Evolutionary conservation across 2,329 filamentous ascomycete species (phyloP), one percentile per base, ranked within the genome.

Genomic region (Phaeosphaeria sp.): DNA sequence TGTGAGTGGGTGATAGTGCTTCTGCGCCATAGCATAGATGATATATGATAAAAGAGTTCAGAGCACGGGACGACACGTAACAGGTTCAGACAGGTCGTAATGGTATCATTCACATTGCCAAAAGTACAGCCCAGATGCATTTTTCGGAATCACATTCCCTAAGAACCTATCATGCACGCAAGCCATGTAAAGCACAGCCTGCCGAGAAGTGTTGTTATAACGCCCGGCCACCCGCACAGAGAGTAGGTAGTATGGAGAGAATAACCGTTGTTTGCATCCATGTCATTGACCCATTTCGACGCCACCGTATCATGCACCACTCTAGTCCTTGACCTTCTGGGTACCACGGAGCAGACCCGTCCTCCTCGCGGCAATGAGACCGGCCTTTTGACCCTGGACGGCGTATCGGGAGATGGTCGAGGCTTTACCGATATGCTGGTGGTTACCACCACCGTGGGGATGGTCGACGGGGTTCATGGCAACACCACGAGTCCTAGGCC

Each of bases 401-500:
- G 95, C 95, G 86, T 96, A 97, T 83, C 95, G 90, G 76, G 92
- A 97, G 85, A 99, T 99, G 82, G 95, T 99, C 73, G 95, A 99
- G 78, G 95, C 95, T 87, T 99, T 98, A 91, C 95, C 93, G 80
- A 97, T 97, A 85, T 99, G 95, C 88, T 99, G 95, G 85, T 99
- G 95, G 90, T 99, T 98, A 97, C 95, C 94, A 83, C 82, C 82
- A 81, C 82, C 82, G 80, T 84, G 82, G 76, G 82, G 82, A 89
- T 99, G 95, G 86, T 99, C 95, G 79, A 99, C 95, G 78, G 95
- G 95, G 87, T 99, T 99, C 95, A 99, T 99, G 84, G 95, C 95
- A 90, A 99, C 95, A 97, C 95, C 95, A 95, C 95, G 94, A 88
- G 95, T 99, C 92, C 96, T 97, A 85, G 95, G 95, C 95, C 95